Evolutionary conservation across 208 protist species (phyloP), one percentile per base, ranked within the genome.

Genomic region (Lotmaria passim): DNA sequence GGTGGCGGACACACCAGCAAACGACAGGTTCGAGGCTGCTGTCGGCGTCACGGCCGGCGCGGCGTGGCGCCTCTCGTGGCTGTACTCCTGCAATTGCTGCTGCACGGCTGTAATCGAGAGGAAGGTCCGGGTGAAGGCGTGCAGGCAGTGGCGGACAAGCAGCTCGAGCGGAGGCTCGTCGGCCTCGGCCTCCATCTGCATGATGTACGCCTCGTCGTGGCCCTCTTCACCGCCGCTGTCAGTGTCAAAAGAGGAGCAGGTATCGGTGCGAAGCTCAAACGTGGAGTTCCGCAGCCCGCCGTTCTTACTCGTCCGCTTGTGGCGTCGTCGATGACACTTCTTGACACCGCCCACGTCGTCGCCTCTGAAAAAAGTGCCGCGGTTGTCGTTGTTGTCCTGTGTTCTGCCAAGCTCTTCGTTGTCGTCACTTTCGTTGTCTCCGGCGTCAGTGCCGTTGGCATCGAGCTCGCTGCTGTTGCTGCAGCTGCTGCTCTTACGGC

Each of bases 71-170:
- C 57, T 50, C 36, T 79, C 68, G 33, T 69, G 69, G 48, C 67
- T 75, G 71, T 82, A 79, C 28, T 74, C 59, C 51, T 81, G 69
- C 47, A 82, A 64, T 61, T 79, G 77, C 43, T 79, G 75, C 50
- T 86, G 75, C 48, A 80, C 55, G 19, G 71, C 57, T 7, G 77
- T 82, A 47, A 82, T 79, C 43, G 73, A 78, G 6, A 86, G 55
- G 38, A 83, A 86, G 7, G 68, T 73, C 38, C 81, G 67, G 48
- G 65, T 80, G 66, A 82, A 86, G 72, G 76, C 71, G 33, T 67
- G 72, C 19, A 78, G 69, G 36, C 65, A 71, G 53, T 65, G 64
- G 11, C 66, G 60, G 30, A 77, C 70, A 19, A 73, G 48, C 50
- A 75, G 58, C 28, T 62, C 24, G 41, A 82, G 43, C 52, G 60